Conservation (phyloP, 2,329 filamentous ascomycete genomes). For the Fusarium sp. region DNA sequence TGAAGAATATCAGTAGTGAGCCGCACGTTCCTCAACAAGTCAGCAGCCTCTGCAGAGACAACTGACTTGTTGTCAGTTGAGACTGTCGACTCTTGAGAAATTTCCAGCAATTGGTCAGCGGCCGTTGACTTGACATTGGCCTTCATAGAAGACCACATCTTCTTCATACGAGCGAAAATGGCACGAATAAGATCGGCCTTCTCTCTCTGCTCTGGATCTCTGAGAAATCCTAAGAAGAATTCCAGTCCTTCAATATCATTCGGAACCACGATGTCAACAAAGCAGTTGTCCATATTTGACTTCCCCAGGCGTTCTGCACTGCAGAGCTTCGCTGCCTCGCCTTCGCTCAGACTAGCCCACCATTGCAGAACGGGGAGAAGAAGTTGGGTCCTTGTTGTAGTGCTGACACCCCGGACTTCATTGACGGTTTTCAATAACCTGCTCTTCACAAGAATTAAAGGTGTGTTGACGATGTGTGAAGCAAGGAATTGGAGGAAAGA, state of each 20-base stretch:
- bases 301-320: constrained; percentile 59
- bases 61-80: constrained; percentile 53
- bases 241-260: constrained; percentile 67
- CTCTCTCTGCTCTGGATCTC: constrained; percentile 56
- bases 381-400: constrained; percentile 76
- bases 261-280: constrained; percentile 66
- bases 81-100: constrained; percentile 63
- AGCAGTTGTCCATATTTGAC: constrained; percentile 57
- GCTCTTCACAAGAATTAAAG: constrained; percentile 76
- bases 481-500: constrained; percentile 79
- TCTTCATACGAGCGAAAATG: constrained; percentile 76
- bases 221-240: constrained; percentile 63
- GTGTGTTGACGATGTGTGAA: constrained; percentile 77
- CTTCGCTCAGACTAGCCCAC: constrained; percentile 72
- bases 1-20: constrained; percentile 80
- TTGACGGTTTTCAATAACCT: constrained; percentile 79
- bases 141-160: constrained; percentile 81
- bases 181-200: constrained; percentile 69
- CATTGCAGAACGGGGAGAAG: constrained; percentile 80
- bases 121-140: constrained; percentile 70
- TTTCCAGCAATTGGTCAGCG: constrained; percentile 72
- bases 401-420: constrained; percentile 78
- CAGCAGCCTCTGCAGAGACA: constrained; percentile 72
- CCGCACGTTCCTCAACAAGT: constrained; percentile 79
- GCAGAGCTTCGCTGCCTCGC: constrained; percentile 62